phyloP scores from a whole-genome alignment of 306 rosid genomes.

The Cicer cuneatum region DNA sequence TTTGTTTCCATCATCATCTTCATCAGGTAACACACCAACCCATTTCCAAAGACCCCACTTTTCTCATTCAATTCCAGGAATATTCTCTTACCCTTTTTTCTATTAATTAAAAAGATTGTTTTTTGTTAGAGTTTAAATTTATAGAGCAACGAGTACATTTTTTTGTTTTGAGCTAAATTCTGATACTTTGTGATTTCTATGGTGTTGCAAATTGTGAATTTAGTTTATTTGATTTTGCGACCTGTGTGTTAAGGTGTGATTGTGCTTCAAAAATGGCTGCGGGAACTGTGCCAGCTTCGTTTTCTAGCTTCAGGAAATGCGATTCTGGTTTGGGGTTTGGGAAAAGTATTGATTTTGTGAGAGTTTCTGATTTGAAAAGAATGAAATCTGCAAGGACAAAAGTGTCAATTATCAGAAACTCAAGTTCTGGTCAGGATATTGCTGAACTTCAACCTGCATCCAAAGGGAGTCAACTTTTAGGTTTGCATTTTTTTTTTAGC shows the following conservation, averaged over 20 bases:
- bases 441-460: conserved; percentile 88
- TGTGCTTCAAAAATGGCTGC: conserved; percentile 65
- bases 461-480: conserved; percentile 84
- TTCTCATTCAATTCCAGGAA: no score
- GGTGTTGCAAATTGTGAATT: conserved; percentile 29
- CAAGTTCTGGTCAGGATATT: conserved; percentile 73
- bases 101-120: neutral
- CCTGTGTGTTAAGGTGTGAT: conserved; percentile 50
- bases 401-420: conserved; percentile 70
- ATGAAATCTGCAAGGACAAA: conserved; percentile 58
- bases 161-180: conserved; percentile 23
- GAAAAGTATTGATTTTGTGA: conserved; percentile 73
- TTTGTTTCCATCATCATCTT: no score
- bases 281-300: conserved; percentile 74
- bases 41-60: no score
- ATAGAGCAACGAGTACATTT: neutral
- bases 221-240: conserved; percentile 39
- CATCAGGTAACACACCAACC: no score
- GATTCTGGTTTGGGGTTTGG: conserved; percentile 75
- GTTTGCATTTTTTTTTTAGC: conserved; percentile 47
- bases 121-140: conserved; percentile 16
- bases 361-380: conserved; percentile 70
- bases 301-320: conserved; percentile 63
- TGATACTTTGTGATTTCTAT: conserved; percentile 25
- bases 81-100: neutral